Base-by-base conservation (phyloP, 2,329 filamentous ascomycete species). In the Fusarium siculi region DNA sequence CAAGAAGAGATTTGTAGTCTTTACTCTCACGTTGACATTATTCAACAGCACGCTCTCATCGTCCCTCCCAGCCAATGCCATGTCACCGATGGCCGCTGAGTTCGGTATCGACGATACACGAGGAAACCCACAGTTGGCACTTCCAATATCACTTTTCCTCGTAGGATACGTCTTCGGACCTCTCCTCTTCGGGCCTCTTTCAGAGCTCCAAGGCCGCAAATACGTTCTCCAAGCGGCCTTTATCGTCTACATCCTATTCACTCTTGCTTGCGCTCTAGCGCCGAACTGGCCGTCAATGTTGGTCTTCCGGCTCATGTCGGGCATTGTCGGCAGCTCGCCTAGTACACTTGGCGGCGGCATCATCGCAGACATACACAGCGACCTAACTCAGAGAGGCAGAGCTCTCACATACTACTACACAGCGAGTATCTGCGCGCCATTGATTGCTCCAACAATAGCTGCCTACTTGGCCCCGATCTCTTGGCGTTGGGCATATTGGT, bases 151-250 rank as follows among this genome's bases (percentile, higher is more conserved):
- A 1, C 42, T 68, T 0, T 68, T 68, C 8, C 49, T 68, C 0
- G 37, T 68, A 9, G 66, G 66, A 3, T 68, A 68, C 1, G 47
- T 68, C 1, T 68, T 85, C 15, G 84, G 83, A 0, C 84, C 84
- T 4, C 65, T 84, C 3, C 62, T 84, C 2, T 84, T 82, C 43
- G 83, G 82, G 9, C 84, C 84, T 1, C 68, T 85, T 5, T 84
- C 82, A n/a, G 84, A 85, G 55, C 78, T 81, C 5, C 76, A 81
- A 44, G 84, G 84, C 3, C 79, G 84, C 2, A 80, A 76, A 54
- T 76, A 79, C 3, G 81, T 85, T 11, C 75, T 90, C 66, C 80
- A 90, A 0, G 81, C 77, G 15, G 86, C 88, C 0, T 89, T 90
- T 66, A 52, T 79, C n/a, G 73, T 80, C 7, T 84, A 82, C 63